Evolutionary conservation across 2,329 filamentous ascomycete species (phyloP), one percentile per base, ranked within the genome.

Genomic region (Fusarium sp.): DNA sequence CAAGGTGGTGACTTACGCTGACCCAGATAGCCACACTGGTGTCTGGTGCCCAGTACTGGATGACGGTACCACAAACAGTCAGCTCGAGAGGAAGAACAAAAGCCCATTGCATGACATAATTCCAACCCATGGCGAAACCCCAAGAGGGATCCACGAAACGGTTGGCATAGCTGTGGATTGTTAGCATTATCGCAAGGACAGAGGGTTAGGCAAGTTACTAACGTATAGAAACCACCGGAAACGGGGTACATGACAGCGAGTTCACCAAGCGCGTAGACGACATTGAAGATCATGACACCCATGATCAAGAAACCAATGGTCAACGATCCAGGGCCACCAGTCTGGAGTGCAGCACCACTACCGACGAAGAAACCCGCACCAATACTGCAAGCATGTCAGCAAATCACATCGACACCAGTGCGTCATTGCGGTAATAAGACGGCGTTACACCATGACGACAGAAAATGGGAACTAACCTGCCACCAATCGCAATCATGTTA

Each of bases 341-440:
- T 68, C 18, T 67, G 59, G 10, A 74, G 67, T 14, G 89, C 79
- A 58, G 85, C 85, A 67, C 80, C 76, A 64, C 86, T 86, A 73
- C 87, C 86, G 67, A 89, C 87, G 78, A 88, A 89, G 82, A 89
- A 88, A 79, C 87, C 87, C 65, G 87, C 87, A 75, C 87, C 87
- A 47, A 89, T 89, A 67, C 69, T 71, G 14, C 4, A 27, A 22
- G 5, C 6, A 8, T 14, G 48, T 72, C 30, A 72, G 65, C 12
- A 52, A 44, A 29, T 16, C n/a, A 3, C 3, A 5, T 9, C 20
- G 16, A 24, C 3, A 3, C 13, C 25, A 7, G 42, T 18, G 22
- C 29, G 45, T 57, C 63, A 62, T 51, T 30, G 27, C 49, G 56
- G 56, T 25, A 57, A 62, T 67, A 61, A 62, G 45, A 49, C 62